Evolutionary conservation across 1,284 basidiomycete genomes (phyloP), one percentile per base, ranked within the genome.

Genomic region (Xanthoconium separans): DNA sequence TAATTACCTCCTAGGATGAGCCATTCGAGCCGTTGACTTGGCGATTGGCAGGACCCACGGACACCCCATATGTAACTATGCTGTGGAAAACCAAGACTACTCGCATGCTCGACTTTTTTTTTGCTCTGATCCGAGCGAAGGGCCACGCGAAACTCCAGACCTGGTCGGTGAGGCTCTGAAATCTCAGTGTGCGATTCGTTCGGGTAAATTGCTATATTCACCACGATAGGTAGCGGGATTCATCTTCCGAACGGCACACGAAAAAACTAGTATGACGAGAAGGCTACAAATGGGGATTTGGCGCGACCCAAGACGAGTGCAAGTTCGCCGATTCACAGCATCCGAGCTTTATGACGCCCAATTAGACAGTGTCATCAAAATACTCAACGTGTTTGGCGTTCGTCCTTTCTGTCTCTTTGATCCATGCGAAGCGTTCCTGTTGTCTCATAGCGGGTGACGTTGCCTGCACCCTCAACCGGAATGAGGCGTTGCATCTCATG

Each of bases 381-480:
- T 54, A 39, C 59, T 44, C 53, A 58, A 68, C 63, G 63, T 65
- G 65, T 64, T 51, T 50, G 62, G 64, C 64, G 57, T 63, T 61
- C 56, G 52, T 53, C 44, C 40, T 53, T 62, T 55, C 46, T n/a
- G 54, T 55, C 46, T 47, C 45, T 43, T 61, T 67, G 54, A 61
- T 65, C 46, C 54, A 66, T 68, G 56, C 57, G 62, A 68, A 65
- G 50, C 51, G 62, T 68, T 67, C 61, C 65, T 65, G 54, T 55
- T 27, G 27, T 50, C 43, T 48, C 51, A 56, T 55, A 51, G 48
- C 54, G 47, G 22, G 47, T 67, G 58, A 66, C 63, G 64, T 69
- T 65, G 54, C 37, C 44, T 47, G 55, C 42, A 29, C 65, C 65
- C 64, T 41, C 48, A 44, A 49, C 53, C 42, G 37, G 53, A 54